Base-by-base conservation (phyloP, 2,329 filamentous ascomycete genomes). In the Fusarium albosuccineum region DNA sequence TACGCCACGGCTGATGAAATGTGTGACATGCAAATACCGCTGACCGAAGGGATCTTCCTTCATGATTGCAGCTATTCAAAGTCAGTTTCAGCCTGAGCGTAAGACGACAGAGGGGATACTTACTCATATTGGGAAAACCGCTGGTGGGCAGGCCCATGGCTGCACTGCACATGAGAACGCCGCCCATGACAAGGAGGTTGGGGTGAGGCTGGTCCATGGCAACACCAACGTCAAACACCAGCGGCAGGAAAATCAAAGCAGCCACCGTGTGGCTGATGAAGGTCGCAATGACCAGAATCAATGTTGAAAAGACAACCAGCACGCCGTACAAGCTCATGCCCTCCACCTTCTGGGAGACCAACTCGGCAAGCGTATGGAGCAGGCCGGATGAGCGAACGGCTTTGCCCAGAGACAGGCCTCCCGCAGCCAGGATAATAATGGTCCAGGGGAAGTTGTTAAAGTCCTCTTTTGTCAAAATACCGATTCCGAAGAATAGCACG, bases 361-460 rank as follows among this genome's bases (percentile, higher is more conserved):
- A 81, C 6, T 85, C 83, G 3, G 96, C 96, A 50, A 99, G 91
- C 1, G 94, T 97, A 76, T 97, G 92, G 33, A 99, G 84, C 10
- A 99, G 85, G 2, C 96, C 96, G 0, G 95, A 98, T 0, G 93
- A 96, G 67, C 94, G 95, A 60, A 99, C 96, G 0, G 95, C 92
- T 78, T 97, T 97, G 58, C 96, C 96, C 0, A 99, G 88, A 1
- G 94, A 94, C 34, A 99, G 82, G 8, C 96, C 96, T 46, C 96
- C 96, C 0, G 96, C 95, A 0, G 96, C 96, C 17, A 99, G 90
- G 74, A 99, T 98, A 80, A 99, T 97, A 79, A 99, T 99, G 17
- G 97, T 99, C 96, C 96, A 99, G 39, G 97, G 91, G 79, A 99
- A 99, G 79, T 99, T 99, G 84, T 99, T 99, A 78, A 99, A 99